Evolutionary conservation across 2,329 filamentous ascomycete species (phyloP), one percentile per base, ranked within the genome.

Genomic region (Venturiaceae sp.): DNA sequence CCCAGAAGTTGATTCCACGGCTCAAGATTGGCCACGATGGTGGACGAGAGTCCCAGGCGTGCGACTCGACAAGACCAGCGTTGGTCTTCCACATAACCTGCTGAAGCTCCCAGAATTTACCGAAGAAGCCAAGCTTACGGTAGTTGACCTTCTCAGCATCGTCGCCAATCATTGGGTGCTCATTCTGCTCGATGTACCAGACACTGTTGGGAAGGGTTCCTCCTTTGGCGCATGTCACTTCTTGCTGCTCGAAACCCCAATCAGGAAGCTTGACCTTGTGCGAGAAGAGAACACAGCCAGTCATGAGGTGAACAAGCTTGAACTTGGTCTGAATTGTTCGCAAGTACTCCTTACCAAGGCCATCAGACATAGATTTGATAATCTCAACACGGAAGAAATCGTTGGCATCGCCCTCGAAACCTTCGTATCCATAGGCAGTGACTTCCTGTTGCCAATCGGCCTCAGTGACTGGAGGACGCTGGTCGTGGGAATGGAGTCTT

Each of bases 51-150:
- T 99, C 94, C 94, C 95, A 99, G 56, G 92, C 90, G 70, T 99
- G 94, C 19, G 92, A 96, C 68, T 99, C 94, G 28, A 94, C 90
- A 53, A 99, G 83, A 46, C 94, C 94, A 33, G 94, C 94, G 69
- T 99, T 99, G 36, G 94, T 99, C 67, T 83, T 91, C 94, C 94
- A 99, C 94, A 99, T 99, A 63, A 99, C 94, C 73, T 88, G 86
- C 71, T 99, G 92, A 47, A 99, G 81, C 75, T 99, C 94, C 84
- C 87, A 91, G 78, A 99, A 99, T 73, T 99, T 99, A 68, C 90
- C 90, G 62, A 99, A 86, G 83, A 99, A 99, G 30, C 92, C 91
- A 14, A 92, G 94, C 66, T 92, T 86, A 67, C 83, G 84, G 75
- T 99, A 99, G 76, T 97, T 99, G 74, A 96, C 92, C 77, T 90